phyloP scores from a whole-genome alignment of 2,329 filamentous ascomycete species.

The Colletotrichum spinosum region DNA sequence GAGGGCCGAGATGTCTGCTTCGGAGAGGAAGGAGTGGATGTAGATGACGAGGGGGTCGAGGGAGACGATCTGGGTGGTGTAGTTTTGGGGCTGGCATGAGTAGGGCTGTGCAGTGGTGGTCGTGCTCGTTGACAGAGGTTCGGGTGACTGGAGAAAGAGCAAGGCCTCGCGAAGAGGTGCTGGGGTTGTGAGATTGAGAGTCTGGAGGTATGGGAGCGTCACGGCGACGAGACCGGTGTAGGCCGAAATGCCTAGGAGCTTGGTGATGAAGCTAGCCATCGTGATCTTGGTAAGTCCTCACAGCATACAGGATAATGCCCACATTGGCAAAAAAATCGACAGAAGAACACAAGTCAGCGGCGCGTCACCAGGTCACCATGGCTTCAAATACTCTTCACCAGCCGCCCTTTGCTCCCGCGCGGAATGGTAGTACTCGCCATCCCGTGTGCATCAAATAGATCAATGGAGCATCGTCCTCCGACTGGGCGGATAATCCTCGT shows the following conservation, averaged over 20 bases:
- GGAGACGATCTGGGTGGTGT: constrained; percentile 55
- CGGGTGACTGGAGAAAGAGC: neutral
- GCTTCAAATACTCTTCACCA: neutral
- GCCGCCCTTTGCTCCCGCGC: neutral
- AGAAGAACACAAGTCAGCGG: neutral
- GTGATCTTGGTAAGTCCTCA: neutral
- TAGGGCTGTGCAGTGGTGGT: neutral
- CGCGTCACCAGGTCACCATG: neutral
- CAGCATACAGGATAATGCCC: neutral
- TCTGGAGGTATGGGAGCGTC: constrained; percentile 25
- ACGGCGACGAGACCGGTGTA: constrained; percentile 32
- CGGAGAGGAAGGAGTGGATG: constrained; percentile 53
- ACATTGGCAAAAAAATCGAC: neutral
- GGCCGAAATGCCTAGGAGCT: constrained; percentile 23
- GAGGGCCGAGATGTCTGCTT: constrained; percentile 47
- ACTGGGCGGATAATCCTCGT: constrained; percentile 24
- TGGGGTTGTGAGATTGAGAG: neutral
- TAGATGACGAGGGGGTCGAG: constrained; percentile 57
- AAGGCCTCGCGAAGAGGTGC: neutral
- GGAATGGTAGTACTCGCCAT: neutral
- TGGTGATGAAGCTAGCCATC: constrained; percentile 25
- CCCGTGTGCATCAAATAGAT: constrained; percentile 25
- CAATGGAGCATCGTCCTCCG: constrained; percentile 37
- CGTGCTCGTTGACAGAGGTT: neutral
- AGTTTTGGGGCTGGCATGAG: constrained; percentile 46